phyloP scores from a whole-genome alignment of 805 yeast species.

The baker's yeast (Saccharomyces cerevisiae) region DNA sequence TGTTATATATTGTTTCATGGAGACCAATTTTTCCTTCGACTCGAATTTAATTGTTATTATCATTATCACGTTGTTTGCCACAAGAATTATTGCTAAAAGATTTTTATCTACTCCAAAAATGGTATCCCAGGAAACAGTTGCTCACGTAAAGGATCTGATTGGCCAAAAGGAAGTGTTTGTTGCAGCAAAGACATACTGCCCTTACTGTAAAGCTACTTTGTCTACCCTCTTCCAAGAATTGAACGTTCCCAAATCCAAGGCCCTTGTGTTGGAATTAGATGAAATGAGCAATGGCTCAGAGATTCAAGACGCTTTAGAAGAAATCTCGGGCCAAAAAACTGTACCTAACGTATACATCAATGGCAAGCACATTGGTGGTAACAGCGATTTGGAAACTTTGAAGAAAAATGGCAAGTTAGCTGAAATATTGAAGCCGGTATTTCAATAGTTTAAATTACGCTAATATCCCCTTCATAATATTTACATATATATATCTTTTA shows the following conservation, averaged over 20 bases:
- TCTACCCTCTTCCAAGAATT: slow-evolving; percentile 32
- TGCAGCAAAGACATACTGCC: slow-evolving; percentile 76
- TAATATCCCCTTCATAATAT: background rate
- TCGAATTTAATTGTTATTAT: slow-evolving; percentile 5
- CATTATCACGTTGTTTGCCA: slow-evolving; percentile 8
- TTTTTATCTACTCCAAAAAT: slow-evolving; percentile 22
- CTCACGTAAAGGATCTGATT: slow-evolving; percentile 57
- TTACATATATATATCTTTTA: background rate
- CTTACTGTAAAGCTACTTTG: slow-evolving; percentile 46
- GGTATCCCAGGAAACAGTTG: slow-evolving; percentile 52
- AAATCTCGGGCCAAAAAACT: slow-evolving; percentile 82
- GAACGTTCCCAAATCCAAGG: slow-evolving; percentile 38
- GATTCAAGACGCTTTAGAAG: slow-evolving; percentile 68
- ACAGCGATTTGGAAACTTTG: slow-evolving; percentile 76
- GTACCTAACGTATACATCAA: slow-evolving; percentile 89
- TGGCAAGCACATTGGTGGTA: slow-evolving; percentile 93
- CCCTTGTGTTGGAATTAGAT: slow-evolving; percentile 35
- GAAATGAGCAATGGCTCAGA: slow-evolving; percentile 66
- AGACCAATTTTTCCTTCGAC: slow-evolving; percentile 2
- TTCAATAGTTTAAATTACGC: background rate
- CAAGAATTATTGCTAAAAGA: slow-evolving; percentile 9
- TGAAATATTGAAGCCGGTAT: slow-evolving; percentile 20
- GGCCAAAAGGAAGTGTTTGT: slow-evolving; percentile 60
- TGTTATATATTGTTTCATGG: background rate
- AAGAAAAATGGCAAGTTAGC: slow-evolving; percentile 54